Conservation (phyloP, 768 basidiomycete species). For the Ramaria sp. region DNA sequence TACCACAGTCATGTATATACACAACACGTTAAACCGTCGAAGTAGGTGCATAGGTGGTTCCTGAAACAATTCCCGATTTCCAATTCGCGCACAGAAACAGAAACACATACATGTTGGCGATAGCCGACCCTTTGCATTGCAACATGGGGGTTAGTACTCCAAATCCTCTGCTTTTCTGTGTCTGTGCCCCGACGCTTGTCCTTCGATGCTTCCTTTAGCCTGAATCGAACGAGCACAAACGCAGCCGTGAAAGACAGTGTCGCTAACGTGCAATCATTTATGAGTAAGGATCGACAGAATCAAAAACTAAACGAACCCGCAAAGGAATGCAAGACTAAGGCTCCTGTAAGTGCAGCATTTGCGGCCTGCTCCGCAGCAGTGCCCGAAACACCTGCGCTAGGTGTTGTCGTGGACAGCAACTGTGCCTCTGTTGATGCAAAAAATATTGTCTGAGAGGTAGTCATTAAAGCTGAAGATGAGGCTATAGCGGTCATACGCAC, state of each 20-base stretch:
- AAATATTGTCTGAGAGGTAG: slow-evolving; percentile 39
- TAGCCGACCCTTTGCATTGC: slow-evolving; percentile 10
- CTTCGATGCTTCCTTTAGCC: slow-evolving; percentile 39
- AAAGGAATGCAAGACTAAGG: slow-evolving; percentile 43
- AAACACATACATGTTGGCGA: not conserved
- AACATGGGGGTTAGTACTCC: slow-evolving; percentile 14
- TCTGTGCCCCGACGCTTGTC: slow-evolving; percentile 19
- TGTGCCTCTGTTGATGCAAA: slow-evolving; percentile 49
- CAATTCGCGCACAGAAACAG: slow-evolving; percentile 7
- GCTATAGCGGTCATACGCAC: slow-evolving; percentile 23
- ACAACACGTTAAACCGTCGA: slow-evolving; percentile 36
- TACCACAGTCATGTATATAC: slow-evolving; percentile 31
- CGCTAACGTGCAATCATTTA: slow-evolving; percentile 15
- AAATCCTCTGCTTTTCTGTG: slow-evolving; percentile 26
- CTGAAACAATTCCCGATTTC: slow-evolving; percentile 10
- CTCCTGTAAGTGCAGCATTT: slow-evolving; percentile 38
- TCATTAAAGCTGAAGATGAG: not conserved
- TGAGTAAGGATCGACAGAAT: not conserved
- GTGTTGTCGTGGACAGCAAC: slow-evolving; percentile 35
- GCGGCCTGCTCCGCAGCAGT: slow-evolving; percentile 13
- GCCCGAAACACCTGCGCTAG: slow-evolving; percentile 12
- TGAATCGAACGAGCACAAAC: slow-evolving; percentile 45
- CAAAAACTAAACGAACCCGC: slow-evolving; percentile 27
- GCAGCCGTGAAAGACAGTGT: slow-evolving; percentile 42
- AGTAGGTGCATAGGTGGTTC: slow-evolving; percentile 26